Evolutionary conservation across 2,329 filamentous ascomycete genomes (phyloP).

Genomic region (Colletotrichum sp.): DNA sequence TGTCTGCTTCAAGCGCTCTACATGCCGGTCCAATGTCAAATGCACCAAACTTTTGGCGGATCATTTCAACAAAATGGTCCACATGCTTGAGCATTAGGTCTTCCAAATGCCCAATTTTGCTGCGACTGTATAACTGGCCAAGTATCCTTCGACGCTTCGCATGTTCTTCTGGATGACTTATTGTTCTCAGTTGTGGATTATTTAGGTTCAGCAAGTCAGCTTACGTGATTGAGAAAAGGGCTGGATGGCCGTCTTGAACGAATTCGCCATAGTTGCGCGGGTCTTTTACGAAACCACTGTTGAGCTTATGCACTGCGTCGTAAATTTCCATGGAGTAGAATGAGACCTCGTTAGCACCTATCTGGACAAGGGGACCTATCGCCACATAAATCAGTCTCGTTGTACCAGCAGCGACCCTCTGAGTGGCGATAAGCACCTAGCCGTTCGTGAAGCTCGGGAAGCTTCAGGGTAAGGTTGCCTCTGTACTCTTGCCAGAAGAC

Average conservation of each 20-base stretch:
- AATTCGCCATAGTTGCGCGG: constrained; percentile 31
- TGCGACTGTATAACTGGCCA: constrained; percentile 31
- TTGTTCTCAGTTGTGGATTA: neutral
- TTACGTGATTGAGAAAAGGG: constrained; percentile 31
- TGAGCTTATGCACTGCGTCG: constrained; percentile 28
- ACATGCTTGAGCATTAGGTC: constrained; percentile 27
- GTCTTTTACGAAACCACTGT: constrained; percentile 28
- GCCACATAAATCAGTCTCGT: neutral
- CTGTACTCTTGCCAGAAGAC: constrained; percentile 25
- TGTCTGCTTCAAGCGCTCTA: neutral
- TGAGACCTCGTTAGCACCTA: constrained; percentile 28
- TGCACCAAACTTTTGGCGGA: neutral
- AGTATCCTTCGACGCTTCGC: constrained; percentile 31
- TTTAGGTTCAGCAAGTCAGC: neutral
- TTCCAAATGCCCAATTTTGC: constrained; percentile 29
- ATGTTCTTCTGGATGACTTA: constrained; percentile 29
- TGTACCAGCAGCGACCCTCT: neutral
- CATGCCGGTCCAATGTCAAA: neutral
- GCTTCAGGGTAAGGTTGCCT: constrained; percentile 25
- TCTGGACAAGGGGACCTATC: constrained; percentile 25
- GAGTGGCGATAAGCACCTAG: constrained; percentile 7
- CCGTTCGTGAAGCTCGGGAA: constrained; percentile 27
- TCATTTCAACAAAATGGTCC: constrained; percentile 14
- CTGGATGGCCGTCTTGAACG: constrained; percentile 30
- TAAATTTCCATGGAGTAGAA: constrained; percentile 31